These are phyloP conservation scores for Phytophthora multivora DNA, from an alignment of 352 stramenopile genomes.

Conservation along the genomic window DNA sequence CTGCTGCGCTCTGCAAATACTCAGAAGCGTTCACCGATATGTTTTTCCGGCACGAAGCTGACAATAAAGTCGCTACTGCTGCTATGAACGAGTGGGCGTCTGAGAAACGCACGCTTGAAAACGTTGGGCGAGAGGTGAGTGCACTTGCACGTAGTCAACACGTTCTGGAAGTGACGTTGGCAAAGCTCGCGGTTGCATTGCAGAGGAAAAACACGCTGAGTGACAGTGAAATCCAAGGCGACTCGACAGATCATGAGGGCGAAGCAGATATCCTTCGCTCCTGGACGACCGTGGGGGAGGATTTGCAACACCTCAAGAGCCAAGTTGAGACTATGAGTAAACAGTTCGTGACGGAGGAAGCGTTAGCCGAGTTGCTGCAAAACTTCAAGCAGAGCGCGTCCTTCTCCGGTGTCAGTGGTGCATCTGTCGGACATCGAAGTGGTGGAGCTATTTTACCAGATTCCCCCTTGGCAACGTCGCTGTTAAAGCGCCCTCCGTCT, in stretches of 20 bases:
- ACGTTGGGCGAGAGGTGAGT: slow-evolving; percentile 46
- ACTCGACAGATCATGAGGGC: slow-evolving; percentile 3
- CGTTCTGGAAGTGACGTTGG: slow-evolving; percentile 35
- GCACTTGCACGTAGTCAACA: slow-evolving; percentile 53
- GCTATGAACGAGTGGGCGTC: slow-evolving; percentile 35
- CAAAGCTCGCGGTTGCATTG: slow-evolving; percentile 26
- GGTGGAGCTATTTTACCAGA: slow-evolving; percentile 9
- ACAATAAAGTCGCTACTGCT: slow-evolving; percentile 27
- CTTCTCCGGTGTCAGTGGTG: slow-evolving; percentile 11
- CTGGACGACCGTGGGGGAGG: slow-evolving; percentile 30
- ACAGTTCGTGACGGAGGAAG: slow-evolving; percentile 57
- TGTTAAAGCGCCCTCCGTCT: slow-evolving; percentile 18
- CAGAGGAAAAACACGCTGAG: slow-evolving; percentile 14
- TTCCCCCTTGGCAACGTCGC: slow-evolving; percentile 10
- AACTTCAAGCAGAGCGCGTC: slow-evolving; percentile 37
- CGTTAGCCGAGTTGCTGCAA: slow-evolving; percentile 39
- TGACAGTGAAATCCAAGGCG: background rate
- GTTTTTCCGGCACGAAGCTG: slow-evolving; percentile 37
- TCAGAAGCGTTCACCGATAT: slow-evolving; percentile 65
- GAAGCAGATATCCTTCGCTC: slow-evolving; percentile 13
- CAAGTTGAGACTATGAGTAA: slow-evolving; percentile 47
- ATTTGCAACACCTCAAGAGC: slow-evolving; percentile 42
- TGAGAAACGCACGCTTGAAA: slow-evolving; percentile 49
- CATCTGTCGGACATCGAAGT: slow-evolving; percentile 40
- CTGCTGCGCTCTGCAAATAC: slow-evolving; percentile 48